phyloP scores from a whole-genome alignment of 2,329 filamentous ascomycete species.

The Daldinia eschscholtzii region DNA sequence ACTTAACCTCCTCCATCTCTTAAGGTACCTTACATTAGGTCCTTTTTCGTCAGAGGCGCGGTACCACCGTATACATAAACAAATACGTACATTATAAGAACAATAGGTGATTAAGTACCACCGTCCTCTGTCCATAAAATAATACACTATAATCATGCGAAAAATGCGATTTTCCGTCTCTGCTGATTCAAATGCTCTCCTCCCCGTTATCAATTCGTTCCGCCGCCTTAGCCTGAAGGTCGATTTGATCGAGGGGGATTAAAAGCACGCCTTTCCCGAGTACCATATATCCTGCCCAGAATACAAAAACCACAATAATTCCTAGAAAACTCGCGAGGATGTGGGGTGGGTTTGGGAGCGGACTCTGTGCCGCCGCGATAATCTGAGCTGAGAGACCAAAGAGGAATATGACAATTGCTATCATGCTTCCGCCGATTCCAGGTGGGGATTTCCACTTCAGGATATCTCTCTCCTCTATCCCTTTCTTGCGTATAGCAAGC shows the following conservation, averaged over 20 bases:
- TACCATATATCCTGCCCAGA: constrained; percentile 48
- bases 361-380: constrained; percentile 45
- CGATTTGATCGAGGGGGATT: constrained; percentile 47
- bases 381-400: constrained; percentile 52
- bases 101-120: neutral
- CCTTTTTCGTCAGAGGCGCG: neutral
- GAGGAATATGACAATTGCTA: constrained; percentile 50
- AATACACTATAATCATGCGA: neutral
- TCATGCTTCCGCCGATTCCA: constrained; percentile 50
- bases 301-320: constrained; percentile 45
- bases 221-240: constrained; percentile 37
- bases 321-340: constrained; percentile 50
- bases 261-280: constrained; percentile 39
- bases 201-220: constrained; percentile 13
- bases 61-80: neutral
- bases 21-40: neutral
- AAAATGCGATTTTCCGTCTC: neutral
- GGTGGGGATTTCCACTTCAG: constrained; percentile 45
- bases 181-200: neutral
- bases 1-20: too few relatives aligned
- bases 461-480: constrained; percentile 53
- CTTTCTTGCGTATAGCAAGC: constrained; percentile 56
- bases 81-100: neutral
- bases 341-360: constrained; percentile 36
- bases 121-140: neutral